Evolutionary conservation across 164 flowering plant species (phyloP), one percentile per base, ranked within the genome.

Genomic region (Sextonia rubra): DNA sequence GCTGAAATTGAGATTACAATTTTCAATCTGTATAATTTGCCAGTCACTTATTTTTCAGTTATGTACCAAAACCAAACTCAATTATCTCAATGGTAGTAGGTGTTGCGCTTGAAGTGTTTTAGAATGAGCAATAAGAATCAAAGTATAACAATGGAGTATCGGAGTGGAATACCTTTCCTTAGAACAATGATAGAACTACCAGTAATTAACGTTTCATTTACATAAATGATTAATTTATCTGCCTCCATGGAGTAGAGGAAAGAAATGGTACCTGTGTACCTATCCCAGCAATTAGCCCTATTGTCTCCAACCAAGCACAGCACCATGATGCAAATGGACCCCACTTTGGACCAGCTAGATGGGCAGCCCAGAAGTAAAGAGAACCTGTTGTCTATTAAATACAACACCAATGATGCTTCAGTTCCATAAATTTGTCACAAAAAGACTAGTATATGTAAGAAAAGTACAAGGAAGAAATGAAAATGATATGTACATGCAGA

Each of bases 251-350:
- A 20, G 58, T 3, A 52, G 30, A 64, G 67, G 14, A 29, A 68
- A 49, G 60, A 56, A 47, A 60, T 15, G 30, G 22, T 78, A 89
- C 90, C 83, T 88, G 90, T 69, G 91, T 85, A 2, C 89, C 92
- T 15, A 87, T 87, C 26, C 92, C 94, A 29, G 90, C 89, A 73
- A 90, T 81, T 25, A 90, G 91, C 14, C 92, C 89, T 56, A 87
- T 86, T 2, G 87, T 76, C 76, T 88, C 94, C 68, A 74, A 3
- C 71, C 72, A 74, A 52, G 75, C 70, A 55, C 60, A 69, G 26
- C 61, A 66, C 74, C 74, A 77, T 26, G 74, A 77, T 37, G 76
- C 77, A 30, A 73, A 60, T 25, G 76, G 76, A n/a, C 68, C 76
- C 77, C 76, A 77, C 14, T 70, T 77, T 2, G 76, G 94, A 22